Conservation (phyloP, 192 early-diverging fungal species). For the Endogone sp. region DNA sequence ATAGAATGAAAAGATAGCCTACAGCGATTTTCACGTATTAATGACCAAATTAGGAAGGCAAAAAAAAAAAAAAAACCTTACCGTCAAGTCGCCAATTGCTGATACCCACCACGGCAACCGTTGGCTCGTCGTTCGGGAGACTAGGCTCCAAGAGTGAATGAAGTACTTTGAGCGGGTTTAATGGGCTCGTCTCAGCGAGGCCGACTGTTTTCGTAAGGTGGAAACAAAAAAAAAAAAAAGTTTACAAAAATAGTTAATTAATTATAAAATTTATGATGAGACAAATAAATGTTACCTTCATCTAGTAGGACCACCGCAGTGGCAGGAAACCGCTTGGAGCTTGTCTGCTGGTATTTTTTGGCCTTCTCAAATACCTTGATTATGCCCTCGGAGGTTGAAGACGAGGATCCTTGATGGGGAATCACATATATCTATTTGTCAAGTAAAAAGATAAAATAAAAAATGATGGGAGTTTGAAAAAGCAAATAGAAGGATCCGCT, state of each 20-base stretch:
- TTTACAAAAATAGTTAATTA: no score
- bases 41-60: no score
- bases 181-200: not conserved
- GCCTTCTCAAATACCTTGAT: conserved; percentile 11
- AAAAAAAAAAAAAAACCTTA: not conserved
- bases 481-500: no score
- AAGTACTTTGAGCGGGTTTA: not conserved
- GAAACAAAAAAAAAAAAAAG: no score
- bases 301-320: not conserved
- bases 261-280: no score
- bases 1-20: no score
- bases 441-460: not conserved
- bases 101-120: not conserved
- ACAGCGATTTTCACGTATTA: no score
- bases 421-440: not conserved
- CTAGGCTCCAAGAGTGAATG: not conserved
- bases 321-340: not conserved
- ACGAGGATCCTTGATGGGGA: not conserved
- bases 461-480: no score
- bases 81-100: not conserved
- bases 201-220: no score
- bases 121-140: not conserved
- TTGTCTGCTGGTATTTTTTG: not conserved
- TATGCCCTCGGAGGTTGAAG: conserved; percentile 13
- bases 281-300: no score